Evolutionary conservation across 2,329 filamentous ascomycete species (phyloP).

Genomic region (Spiromastix sp.): DNA sequence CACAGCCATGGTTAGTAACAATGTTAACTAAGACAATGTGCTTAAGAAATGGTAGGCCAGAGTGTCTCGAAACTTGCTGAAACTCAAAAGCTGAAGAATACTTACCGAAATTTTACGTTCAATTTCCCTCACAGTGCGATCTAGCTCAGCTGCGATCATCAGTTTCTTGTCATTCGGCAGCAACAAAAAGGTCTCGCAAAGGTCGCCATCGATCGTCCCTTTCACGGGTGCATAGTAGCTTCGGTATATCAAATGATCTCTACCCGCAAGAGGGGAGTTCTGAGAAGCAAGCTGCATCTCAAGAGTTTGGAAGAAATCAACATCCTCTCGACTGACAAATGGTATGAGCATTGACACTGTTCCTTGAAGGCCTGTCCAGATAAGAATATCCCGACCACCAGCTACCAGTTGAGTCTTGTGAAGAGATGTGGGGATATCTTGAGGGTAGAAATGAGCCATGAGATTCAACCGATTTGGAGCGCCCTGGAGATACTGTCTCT

Average conservation of each 20-base stretch:
- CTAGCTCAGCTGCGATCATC: conserved; percentile 87
- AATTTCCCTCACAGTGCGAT: conserved; percentile 83
- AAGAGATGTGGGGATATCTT: conserved; percentile 86
- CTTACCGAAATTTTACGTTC: conserved; percentile 82
- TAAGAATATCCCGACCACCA: conserved; percentile 78
- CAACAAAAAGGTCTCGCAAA: conserved; percentile 84
- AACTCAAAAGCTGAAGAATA: conserved; percentile 6
- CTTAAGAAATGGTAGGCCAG: too few relatives aligned
- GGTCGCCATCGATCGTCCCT: conserved; percentile 90
- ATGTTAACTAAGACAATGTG: too few relatives aligned
- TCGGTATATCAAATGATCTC: conserved; percentile 92
- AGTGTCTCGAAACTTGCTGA: neutral
- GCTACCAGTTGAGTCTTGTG: conserved; percentile 83
- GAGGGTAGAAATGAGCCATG: conserved; percentile 79
- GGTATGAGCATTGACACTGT: conserved; percentile 90
- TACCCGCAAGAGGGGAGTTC: conserved; percentile 76
- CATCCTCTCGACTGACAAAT: conserved; percentile 82
- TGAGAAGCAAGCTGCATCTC: conserved; percentile 81
- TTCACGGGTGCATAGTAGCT: conserved; percentile 96
- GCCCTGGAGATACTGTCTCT: conserved; percentile 81
- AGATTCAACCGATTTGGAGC: conserved; percentile 74
- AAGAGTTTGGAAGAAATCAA: conserved; percentile 93
- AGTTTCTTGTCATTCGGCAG: conserved; percentile 82
- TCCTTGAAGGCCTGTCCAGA: conserved; percentile 92
- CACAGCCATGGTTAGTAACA: conserved; percentile 11